phyloP scores from a whole-genome alignment of 257 asterid species.

The Petunia axillaris region DNA sequence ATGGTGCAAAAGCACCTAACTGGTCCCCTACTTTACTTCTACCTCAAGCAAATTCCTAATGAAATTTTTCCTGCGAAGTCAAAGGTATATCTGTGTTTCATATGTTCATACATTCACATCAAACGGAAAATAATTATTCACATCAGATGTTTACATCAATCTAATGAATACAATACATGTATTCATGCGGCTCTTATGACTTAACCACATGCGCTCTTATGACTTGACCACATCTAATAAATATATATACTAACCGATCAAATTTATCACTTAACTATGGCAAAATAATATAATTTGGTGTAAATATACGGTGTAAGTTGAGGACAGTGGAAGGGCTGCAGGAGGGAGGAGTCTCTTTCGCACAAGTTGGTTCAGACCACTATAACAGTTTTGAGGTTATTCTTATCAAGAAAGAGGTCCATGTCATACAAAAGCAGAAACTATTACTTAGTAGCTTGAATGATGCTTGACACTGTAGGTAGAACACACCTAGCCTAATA shows the following conservation, averaged over 20 bases:
- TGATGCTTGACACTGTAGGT: no score
- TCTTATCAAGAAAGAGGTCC: conserved; percentile 7
- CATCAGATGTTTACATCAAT: background rate
- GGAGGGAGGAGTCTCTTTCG: background rate
- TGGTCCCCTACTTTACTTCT: background rate
- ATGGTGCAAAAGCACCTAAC: conserved; percentile 48
- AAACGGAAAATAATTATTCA: background rate
- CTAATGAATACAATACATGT: background rate
- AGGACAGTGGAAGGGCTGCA: background rate
- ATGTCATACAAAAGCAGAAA: background rate
- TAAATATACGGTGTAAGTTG: background rate
- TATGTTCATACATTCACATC: background rate
- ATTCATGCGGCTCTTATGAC: no score
- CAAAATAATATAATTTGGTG: background rate
- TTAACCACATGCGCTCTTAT: no score
- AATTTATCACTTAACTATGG: background rate
- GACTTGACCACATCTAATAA: no score
- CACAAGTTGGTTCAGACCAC: conserved; percentile 22
- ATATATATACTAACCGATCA: background rate
- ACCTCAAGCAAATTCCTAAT: conserved; percentile 3
- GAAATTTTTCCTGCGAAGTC: conserved; percentile 26
- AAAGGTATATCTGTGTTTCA: conserved; percentile 7
- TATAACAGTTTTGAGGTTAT: background rate
- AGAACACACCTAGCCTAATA: no score
- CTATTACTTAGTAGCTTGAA: no score